These are phyloP conservation scores for Nasturtium officinale DNA, from an alignment of 345 rosid genomes.

Conservation along the genomic window DNA sequence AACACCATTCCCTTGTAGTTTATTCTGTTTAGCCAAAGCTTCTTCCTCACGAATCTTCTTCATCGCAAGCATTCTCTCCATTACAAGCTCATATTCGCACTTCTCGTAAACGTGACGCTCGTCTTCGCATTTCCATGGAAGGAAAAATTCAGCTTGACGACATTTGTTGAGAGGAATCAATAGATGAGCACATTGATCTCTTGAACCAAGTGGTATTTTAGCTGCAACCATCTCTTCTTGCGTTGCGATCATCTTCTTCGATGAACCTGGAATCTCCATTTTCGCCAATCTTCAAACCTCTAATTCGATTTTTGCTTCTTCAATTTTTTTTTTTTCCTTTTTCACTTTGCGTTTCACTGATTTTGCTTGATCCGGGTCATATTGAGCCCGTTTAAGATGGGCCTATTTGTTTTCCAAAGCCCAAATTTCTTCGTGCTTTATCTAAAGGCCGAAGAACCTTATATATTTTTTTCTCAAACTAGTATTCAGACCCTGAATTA, in stretches of 20 bases:
- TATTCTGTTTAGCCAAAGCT: slow-evolving; percentile 59
- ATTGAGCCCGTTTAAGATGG: background rate
- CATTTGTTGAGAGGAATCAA: slow-evolving; percentile 97
- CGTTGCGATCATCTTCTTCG: slow-evolving; percentile 98
- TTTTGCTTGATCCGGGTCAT: slow-evolving; percentile 36
- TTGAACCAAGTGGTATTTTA: slow-evolving; percentile 74
- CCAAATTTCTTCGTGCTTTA: background rate
- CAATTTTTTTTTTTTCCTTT: background rate
- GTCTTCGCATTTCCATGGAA: slow-evolving; percentile 97
- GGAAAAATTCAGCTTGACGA: slow-evolving; percentile 88
- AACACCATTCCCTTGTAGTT: slow-evolving; percentile 47
- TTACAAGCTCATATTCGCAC: slow-evolving; percentile 97
- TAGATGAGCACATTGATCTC: slow-evolving; percentile 96
- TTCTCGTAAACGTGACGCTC: slow-evolving; percentile 95
- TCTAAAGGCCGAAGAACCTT: background rate
- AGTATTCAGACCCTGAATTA: background rate
- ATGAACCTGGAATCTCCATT: slow-evolving; percentile 87
- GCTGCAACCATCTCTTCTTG: slow-evolving; percentile 91
- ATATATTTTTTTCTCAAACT: no score
- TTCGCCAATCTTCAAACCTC: slow-evolving; percentile 39
- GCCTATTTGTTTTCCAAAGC: background rate
- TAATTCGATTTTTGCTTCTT: background rate
- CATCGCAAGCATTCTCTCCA: slow-evolving; percentile 99
- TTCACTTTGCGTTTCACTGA: slow-evolving; percentile 12
- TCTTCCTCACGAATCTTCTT: slow-evolving; percentile 92